Evolutionary conservation across 2,329 filamentous ascomycete species (phyloP), one percentile per base, ranked within the genome.

Genomic region (Colletotrichum sp.): DNA sequence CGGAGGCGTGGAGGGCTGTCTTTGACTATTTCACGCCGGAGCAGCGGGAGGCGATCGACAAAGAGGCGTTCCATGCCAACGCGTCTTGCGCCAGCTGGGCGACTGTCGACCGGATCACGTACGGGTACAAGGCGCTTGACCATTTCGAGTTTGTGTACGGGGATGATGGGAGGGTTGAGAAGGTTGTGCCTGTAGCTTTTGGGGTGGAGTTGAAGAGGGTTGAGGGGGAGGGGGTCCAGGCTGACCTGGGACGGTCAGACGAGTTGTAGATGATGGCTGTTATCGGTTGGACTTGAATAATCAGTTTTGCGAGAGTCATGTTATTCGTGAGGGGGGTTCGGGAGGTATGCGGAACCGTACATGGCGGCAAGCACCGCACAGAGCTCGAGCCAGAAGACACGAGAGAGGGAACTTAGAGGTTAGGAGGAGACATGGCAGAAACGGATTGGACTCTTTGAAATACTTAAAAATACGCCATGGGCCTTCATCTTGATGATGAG

Each of bases 1-100:
- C 78, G 55, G 75, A 74, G 7, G 79, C 81, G 3, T 84, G 84
- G 83, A 76, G 83, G 18, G 81, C 81, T 0, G 76, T 83, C 0
- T 79, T 83, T 33, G 78, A 83, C 64, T 71, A 61, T 18, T 74
- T 21, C 0, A 76, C 78, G 4, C 69, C 76, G 0, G 74, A 78
- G 12, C 18, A 70, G 5, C 69, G 78, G 3, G 76, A 74, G 1
- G 34, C 5, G 61, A 70, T 79, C 11, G 79, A 83, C 1, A 74
- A 55, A 8, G 12, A 70, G 12, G 57, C 83, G 5, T 80, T 82
- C 72, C 80, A 78, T 67, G 76, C 76, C 27, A 73, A 82, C 11
- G 79, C 77, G 1, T 73, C 76, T 13, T 84, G 83, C 54, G 65
- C 80, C 47, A 79, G 81, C 0, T 84, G 82, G 82, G 76, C 78